Base-by-base conservation (phyloP, 495 filamentous ascomycete species). In the Barbatosphaeria neglecta region DNA sequence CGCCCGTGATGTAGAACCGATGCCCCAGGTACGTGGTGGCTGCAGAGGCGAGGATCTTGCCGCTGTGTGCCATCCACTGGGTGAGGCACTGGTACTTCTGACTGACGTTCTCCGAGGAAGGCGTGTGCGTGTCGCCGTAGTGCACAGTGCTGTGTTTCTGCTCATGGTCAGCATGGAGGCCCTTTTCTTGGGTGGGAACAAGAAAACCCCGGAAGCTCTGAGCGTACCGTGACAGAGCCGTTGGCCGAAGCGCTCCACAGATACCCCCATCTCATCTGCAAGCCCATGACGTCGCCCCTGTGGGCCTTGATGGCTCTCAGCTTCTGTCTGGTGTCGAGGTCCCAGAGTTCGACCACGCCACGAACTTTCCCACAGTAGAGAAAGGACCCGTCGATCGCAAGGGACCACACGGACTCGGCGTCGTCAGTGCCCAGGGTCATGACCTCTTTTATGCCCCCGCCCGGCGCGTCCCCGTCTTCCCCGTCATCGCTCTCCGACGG, bases 321-420 rank as follows among this genome's bases (percentile, higher is more conserved):
- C 42, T 92, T 82, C 67, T 98, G 92, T 50, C 82, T 79, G 2
- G 92, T 96, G 59, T 98, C 92, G 13, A 97, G 70, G 55, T 98
- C 94, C 92, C 92, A 98, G 15, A 97, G 81, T 58, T 95, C 90
- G 44, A 98, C 75, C 37, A 93, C 80, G n/a, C 92, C 92, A n/a
- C 82, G 78, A 0, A 86, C 75, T 44, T 89, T 78, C 47, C 92
- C 92, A 51, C 83, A 86, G 58, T 96, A 97, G 10, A 98, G 74
- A 49, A 98, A 83, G 0, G 86, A 84, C 0, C 87, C 88, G 50
- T 95, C 89, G 0, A 89, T 69, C 3, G 84, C 82, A 41, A 98
- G 73, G 2, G 86, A 87, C 47, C 94, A 72, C 3, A 98, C 83
- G 2, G 86, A 81, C 46, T 80, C 79, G n/a, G 70, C 72, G 53